These are phyloP conservation scores for Prunus padus DNA, from an alignment of 306 rosid species.

Conservation along the genomic window DNA sequence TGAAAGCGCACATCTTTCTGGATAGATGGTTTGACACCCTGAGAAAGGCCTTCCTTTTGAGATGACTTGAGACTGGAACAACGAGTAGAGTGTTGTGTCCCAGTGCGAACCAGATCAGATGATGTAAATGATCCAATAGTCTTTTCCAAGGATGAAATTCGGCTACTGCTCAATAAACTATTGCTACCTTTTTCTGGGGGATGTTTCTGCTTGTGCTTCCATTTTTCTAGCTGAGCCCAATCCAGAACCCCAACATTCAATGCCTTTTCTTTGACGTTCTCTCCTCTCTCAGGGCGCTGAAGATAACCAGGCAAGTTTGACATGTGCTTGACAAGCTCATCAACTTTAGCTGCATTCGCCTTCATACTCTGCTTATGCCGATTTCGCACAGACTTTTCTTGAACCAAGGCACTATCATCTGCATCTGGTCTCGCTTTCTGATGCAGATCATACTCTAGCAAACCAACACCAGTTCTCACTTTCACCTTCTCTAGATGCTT, in stretches of 20 bases:
- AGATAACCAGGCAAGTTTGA: constrained; percentile 80
- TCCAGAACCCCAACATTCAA: constrained; percentile 92
- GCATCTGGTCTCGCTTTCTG: constrained; percentile 29
- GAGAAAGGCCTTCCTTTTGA: constrained; percentile 32
- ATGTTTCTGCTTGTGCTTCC: constrained; percentile 58
- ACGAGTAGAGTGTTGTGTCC: constrained; percentile 26
- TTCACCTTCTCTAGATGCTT: constrained; percentile 31
- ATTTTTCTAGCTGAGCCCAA: constrained; percentile 77
- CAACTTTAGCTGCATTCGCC: constrained; percentile 45
- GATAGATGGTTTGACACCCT: constrained; percentile 30
- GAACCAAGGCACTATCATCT: constrained; percentile 20
- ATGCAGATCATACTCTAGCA: constrained; percentile 29
- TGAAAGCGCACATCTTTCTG: constrained; percentile 34
- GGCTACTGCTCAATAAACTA: constrained; percentile 34
- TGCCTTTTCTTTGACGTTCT: constrained; percentile 56
- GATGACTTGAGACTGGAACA: constrained; percentile 38
- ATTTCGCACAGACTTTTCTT: constrained; percentile 18
- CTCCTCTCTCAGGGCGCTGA: constrained; percentile 50
- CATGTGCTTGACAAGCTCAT: constrained; percentile 92
- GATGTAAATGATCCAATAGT: constrained; percentile 31
- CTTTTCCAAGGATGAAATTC: constrained; percentile 31
- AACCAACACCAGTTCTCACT: constrained; percentile 34
- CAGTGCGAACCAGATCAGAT: constrained; percentile 25
- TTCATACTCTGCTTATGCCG: constrained; percentile 29
- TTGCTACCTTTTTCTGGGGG: constrained; percentile 33